phyloP scores from a whole-genome alignment of 345 rosid species.

The Streptanthus diversifolius region DNA sequence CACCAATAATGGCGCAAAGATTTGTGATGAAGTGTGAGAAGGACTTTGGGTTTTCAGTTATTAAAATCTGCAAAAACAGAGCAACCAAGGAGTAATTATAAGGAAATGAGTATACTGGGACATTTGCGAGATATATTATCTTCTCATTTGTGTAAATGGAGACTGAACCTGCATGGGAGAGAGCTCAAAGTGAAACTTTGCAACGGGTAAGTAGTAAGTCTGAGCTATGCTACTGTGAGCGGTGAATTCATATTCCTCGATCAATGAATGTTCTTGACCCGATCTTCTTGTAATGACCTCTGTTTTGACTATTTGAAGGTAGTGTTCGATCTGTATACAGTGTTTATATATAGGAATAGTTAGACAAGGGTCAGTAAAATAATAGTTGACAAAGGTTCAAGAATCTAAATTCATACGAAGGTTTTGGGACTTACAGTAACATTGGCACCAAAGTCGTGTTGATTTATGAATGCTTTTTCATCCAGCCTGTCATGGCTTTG shows the following conservation, averaged over 20 bases:
- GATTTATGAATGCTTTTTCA: constrained; percentile 75
- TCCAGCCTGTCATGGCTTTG: constrained; percentile 77
- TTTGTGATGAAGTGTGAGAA: constrained; percentile 94
- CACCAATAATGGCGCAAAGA: constrained; percentile 94
- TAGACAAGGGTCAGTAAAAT: background rate
- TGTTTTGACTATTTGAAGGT: constrained; percentile 89
- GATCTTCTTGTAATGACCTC: constrained; percentile 59
- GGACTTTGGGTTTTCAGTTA: constrained; percentile 75
- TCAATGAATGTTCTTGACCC: constrained; percentile 41
- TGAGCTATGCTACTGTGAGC: constrained; percentile 88
- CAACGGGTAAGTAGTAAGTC: constrained; percentile 62
- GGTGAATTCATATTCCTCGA: constrained; percentile 90
- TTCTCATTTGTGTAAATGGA: background rate
- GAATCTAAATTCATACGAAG: background rate
- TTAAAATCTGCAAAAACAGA: constrained; percentile 55
- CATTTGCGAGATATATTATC: background rate
- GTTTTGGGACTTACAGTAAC: constrained; percentile 72
- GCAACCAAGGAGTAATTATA: constrained; percentile 1
- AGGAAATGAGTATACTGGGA: background rate
- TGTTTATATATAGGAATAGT: background rate
- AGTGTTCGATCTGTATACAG: constrained; percentile 79
- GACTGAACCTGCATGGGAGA: constrained; percentile 94
- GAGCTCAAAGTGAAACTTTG: constrained; percentile 88
- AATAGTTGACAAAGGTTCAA: background rate
- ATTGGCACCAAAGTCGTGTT: constrained; percentile 73